Conservation (phyloP, 169 alveolate genomes). For the Plasmodium vivax region DNA sequence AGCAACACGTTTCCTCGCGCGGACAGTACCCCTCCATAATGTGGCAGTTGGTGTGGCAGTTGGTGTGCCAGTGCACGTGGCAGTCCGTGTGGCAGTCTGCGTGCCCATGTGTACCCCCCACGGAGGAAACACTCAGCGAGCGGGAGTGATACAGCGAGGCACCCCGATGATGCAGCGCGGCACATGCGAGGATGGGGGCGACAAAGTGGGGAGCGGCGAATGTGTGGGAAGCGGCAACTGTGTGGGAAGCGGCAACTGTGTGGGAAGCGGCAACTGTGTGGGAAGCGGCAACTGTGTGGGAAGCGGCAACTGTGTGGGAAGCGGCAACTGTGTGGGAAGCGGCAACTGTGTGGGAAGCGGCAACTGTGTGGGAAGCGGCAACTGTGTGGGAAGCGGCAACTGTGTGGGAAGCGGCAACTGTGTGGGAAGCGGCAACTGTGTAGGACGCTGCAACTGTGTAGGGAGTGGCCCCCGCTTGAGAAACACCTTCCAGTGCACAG, state of each 20-base stretch:
- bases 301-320: too few relatives aligned
- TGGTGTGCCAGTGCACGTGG: too few relatives aligned
- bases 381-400: too few relatives aligned
- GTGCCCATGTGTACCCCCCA: not conserved
- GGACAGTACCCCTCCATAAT: not conserved
- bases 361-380: not conserved
- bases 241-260: too few relatives aligned
- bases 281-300: too few relatives aligned
- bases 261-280: too few relatives aligned
- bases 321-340: too few relatives aligned
- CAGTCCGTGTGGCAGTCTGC: not conserved
- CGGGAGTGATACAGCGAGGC: not conserved
- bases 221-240: too few relatives aligned
- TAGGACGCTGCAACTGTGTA: too few relatives aligned
- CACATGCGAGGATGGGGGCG: not conserved
- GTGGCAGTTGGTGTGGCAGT: not conserved
- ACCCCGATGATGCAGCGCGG: not conserved
- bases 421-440: too few relatives aligned
- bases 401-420: too few relatives aligned
- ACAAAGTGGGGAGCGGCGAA: not conserved
- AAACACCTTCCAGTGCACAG: constrained; percentile 51
- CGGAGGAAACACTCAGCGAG: not conserved
- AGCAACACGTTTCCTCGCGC: not conserved
- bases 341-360: not conserved
- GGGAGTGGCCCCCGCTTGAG: not conserved